Conservation (phyloP, 129 eudicot species). For the Saposhnikovia divaricata region DNA sequence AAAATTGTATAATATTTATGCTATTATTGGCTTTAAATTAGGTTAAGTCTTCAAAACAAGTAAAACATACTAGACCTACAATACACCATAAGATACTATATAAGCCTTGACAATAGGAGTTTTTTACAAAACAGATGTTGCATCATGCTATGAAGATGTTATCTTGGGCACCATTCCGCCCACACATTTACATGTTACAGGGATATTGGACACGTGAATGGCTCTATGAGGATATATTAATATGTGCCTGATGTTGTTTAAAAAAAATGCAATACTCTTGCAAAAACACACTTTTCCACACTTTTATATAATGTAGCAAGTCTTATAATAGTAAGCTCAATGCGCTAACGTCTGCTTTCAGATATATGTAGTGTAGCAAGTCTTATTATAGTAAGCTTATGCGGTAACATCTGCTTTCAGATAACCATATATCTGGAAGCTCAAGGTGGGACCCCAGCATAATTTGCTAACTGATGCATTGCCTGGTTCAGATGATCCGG, state of each 20-base stretch:
- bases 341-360: too few species aligned
- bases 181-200: neutral
- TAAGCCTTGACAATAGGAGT: neutral
- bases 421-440: neutral
- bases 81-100: neutral
- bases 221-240: too few species aligned
- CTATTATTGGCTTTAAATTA: neutral
- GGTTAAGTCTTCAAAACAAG: neutral
- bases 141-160: neutral
- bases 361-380: neutral
- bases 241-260: too few species aligned
- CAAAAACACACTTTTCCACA: neutral
- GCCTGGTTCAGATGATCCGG: slow-evolving; percentile 6
- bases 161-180: neutral
- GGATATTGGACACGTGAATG: neutral
- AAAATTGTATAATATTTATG: neutral
- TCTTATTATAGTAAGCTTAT: neutral
- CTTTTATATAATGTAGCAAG: neutral
- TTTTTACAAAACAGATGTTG: neutral
- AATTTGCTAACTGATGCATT: neutral
- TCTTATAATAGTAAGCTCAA: too few species aligned
- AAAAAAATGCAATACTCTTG: neutral
- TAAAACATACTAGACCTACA: neutral
- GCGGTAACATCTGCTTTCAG: neutral
- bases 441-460: neutral